phyloP scores from a whole-genome alignment of 2,329 filamentous ascomycete genomes.

The Calonectria pseudoreteaudii region DNA sequence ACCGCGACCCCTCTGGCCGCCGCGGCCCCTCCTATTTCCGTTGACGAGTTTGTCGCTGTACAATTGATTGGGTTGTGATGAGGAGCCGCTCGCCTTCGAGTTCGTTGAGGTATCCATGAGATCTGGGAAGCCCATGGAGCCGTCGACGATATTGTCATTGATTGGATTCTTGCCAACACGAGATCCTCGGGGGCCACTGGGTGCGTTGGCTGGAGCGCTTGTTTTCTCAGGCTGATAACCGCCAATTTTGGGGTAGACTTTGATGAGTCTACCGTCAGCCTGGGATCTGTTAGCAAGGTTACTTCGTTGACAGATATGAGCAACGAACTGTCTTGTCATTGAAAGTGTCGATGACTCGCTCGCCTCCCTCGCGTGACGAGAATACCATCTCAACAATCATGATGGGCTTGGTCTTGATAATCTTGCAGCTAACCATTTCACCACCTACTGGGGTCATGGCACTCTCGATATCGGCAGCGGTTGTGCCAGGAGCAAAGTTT shows the following conservation, averaged over 20 bases:
- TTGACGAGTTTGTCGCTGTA: constrained; percentile 64
- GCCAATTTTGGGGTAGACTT: constrained; percentile 77
- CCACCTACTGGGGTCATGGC: constrained; percentile 83
- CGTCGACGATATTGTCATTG: constrained; percentile 62
- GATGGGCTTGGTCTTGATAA: constrained; percentile 76
- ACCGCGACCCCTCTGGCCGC: constrained; percentile 39
- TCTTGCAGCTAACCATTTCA: constrained; percentile 73
- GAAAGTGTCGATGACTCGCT: constrained; percentile 80
- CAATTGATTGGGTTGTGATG: constrained; percentile 51
- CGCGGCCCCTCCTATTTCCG: constrained; percentile 42
- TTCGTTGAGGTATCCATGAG: constrained; percentile 49
- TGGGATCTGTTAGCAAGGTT: constrained; percentile 40
- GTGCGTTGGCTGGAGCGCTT: constrained; percentile 46
- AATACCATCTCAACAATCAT: constrained; percentile 85
- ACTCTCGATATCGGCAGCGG: constrained; percentile 84
- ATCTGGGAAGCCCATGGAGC: constrained; percentile 66
- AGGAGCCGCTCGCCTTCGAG: constrained; percentile 29
- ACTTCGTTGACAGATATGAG: background rate
- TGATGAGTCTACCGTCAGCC: constrained; percentile 81
- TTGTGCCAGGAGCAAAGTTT: constrained; percentile 86
- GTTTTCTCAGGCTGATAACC: constrained; percentile 48
- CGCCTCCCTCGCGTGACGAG: constrained; percentile 76
- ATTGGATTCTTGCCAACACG: constrained; percentile 35
- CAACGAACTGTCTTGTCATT: constrained; percentile 79
- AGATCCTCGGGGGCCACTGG: constrained; percentile 45